Percentiles rank a stretch among this genome's conserved stretches.
Evolutionary conservation across 257 asterid species (phyloP).

Genomic region (Penstemon newberryi): DNA sequence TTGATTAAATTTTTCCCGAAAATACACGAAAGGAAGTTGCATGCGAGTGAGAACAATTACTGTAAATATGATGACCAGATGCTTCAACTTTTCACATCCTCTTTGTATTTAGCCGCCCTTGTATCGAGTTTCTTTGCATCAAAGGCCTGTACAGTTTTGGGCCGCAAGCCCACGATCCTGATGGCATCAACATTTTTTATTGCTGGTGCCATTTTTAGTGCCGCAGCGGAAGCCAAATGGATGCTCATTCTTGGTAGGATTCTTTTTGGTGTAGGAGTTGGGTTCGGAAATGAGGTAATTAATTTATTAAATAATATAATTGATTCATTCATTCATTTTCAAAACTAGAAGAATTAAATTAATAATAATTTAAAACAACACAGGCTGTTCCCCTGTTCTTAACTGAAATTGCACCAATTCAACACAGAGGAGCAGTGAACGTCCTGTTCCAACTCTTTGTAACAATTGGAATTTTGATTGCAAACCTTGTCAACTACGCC

Average conservation of each 20-base stretch:
- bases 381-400: constrained; percentile 56
- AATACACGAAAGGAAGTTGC: constrained; percentile 36
- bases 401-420: constrained; percentile 51
- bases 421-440: constrained; percentile 50
- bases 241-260: constrained; percentile 51
- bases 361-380: no score
- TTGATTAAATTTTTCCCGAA: constrained; percentile 44
- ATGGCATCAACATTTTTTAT: constrained; percentile 41
- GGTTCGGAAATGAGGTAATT: constrained; percentile 42
- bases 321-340: no score
- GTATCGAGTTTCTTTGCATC: constrained; percentile 50
- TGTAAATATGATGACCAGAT: constrained; percentile 48
- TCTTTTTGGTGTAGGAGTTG: constrained; percentile 53
- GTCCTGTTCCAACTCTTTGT: constrained; percentile 49
- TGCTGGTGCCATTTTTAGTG: constrained; percentile 40
- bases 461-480: constrained; percentile 46
- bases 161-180: constrained; percentile 48
- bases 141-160: constrained; percentile 35
- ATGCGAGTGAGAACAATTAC: constrained; percentile 47
- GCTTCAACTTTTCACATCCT: constrained; percentile 55
- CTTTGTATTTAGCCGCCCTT: constrained; percentile 48
- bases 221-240: constrained; percentile 22
- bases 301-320: no score
- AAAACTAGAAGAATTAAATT: no score
- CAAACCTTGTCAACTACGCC: constrained; percentile 44